Percentiles rank a stretch among this genome's conserved stretches.
phyloP scores from a whole-genome alignment of 208 protist genomes.

The Borovskyia barvae region DNA sequence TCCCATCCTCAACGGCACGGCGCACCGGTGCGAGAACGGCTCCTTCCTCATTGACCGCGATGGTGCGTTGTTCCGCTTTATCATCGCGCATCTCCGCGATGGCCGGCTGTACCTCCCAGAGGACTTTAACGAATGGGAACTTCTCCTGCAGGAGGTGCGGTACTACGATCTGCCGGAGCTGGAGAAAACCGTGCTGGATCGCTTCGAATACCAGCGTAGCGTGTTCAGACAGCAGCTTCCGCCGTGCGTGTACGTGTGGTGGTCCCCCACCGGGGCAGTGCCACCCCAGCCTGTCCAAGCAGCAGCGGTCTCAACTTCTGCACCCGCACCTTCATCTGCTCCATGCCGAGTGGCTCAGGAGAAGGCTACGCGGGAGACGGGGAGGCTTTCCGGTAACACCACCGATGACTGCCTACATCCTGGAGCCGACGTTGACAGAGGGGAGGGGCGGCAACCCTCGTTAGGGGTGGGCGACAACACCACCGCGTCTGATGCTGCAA shows the following conservation, averaged over 20 bases:
- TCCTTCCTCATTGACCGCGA: constrained; percentile 71
- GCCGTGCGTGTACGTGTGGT: constrained; percentile 61
- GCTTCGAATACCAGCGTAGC: constrained; percentile 62
- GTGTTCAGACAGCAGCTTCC: constrained; percentile 58
- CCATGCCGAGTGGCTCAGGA: no score
- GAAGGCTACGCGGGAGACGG: no score
- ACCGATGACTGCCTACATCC: no score
- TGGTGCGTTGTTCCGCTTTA: constrained; percentile 53
- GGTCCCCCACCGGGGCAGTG: constrained; percentile 18
- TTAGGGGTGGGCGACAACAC: no score
- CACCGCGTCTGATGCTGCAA: constrained; percentile 5
- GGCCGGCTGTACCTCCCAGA: constrained; percentile 47
- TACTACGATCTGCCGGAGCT: constrained; percentile 45
- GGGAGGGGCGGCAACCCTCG: no score
- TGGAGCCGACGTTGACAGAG: no score
- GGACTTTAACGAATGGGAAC: constrained; percentile 64
- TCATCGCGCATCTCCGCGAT: constrained; percentile 60
- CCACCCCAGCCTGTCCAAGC: neutral
- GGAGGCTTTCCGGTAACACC: no score
- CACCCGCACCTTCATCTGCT: no score
- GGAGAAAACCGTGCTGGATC: constrained; percentile 31
- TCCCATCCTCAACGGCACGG: constrained; percentile 48
- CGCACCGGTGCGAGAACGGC: constrained; percentile 42
- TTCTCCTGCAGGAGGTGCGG: constrained; percentile 50
- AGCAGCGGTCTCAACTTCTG: neutral